Evolutionary conservation across 768 basidiomycete species (phyloP).

Genomic region (Naganishia vishniacii): DNA sequence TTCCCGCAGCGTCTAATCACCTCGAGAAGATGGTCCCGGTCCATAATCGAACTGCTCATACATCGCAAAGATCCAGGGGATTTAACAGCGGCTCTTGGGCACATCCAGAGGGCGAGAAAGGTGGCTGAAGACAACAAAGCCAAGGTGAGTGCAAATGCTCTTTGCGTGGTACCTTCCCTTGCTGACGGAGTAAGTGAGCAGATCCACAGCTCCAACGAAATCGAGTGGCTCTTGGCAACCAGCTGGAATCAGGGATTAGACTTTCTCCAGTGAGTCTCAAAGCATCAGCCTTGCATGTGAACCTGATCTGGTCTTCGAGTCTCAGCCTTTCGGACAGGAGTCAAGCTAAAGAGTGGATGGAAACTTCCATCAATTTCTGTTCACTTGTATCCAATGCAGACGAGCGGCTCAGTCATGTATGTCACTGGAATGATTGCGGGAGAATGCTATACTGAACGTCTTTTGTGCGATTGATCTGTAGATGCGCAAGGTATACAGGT

Average conservation of each 20-base stretch:
- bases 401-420: neutral
- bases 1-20: too few relatives aligned
- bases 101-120: neutral
- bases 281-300: neutral
- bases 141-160: neutral
- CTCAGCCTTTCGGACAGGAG: slow-evolving; percentile 1
- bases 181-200: neutral
- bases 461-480: neutral
- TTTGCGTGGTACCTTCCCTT: too few relatives aligned
- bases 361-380: slow-evolving; percentile 8
- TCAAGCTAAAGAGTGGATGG: slow-evolving; percentile 12
- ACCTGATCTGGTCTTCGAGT: neutral
- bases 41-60: slow-evolving; percentile 9
- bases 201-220: neutral
- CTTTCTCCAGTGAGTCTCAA: neutral
- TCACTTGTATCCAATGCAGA: neutral
- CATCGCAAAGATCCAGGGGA: slow-evolving; percentile 11
- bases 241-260: slow-evolving; percentile 16
- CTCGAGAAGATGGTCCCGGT: neutral
- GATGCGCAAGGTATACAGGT: slow-evolving; percentile 16
- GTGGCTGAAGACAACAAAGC: neutral
- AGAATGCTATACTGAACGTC: neutral
- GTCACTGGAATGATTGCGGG: neutral
- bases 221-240: slow-evolving; percentile 16
- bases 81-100: neutral